Percentiles rank a stretch among this genome's conserved stretches.
Conservation (phyloP, 345 rosid genomes). For the Moringa oleifera region DNA sequence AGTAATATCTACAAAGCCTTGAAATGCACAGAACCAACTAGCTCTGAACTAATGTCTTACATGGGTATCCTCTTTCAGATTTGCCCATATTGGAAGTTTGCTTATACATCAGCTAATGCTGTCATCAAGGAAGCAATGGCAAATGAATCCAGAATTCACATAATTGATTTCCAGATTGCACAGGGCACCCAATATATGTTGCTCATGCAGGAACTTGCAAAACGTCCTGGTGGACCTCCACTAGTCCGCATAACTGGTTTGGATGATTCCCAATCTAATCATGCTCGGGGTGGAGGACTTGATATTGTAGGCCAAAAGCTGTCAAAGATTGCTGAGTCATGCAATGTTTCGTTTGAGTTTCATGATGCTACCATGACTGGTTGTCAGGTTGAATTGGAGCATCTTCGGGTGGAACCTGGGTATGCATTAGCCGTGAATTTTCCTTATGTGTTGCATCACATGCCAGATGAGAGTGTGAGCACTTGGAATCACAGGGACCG, state of each 20-base stretch:
- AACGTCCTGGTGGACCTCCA: conserved; percentile 70
- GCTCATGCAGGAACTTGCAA: conserved; percentile 53
- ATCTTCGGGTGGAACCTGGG: conserved; percentile 56
- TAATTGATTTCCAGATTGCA: conserved; percentile 84
- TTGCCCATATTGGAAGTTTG: conserved; percentile 94
- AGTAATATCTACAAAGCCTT: conserved; percentile 77
- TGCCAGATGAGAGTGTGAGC: conserved; percentile 97
- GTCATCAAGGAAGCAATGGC: conserved; percentile 58
- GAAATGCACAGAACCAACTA: conserved; percentile 74
- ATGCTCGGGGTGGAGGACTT: conserved; percentile 95
- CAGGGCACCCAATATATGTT: conserved; percentile 79
- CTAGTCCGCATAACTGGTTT: conserved; percentile 71
- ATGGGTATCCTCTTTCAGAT: conserved; percentile 67
- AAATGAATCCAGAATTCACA: conserved; percentile 64
- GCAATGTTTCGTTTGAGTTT: conserved; percentile 73
- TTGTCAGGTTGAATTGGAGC: conserved; percentile 51
- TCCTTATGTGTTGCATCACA: conserved; percentile 87
- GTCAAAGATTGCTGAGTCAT: conserved; percentile 35
- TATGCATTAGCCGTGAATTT: conserved; percentile 84
- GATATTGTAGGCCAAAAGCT: conserved; percentile 60
- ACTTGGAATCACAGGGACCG: conserved; percentile 72
- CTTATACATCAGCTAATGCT: conserved; percentile 71
- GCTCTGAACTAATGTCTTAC: conserved; percentile 91
- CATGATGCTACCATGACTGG: conserved; percentile 71
- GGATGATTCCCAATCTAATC: conserved; percentile 85